These are phyloP conservation scores for Colletotrichum sp. DNA, from an alignment of 2,329 filamentous ascomycete genomes.

Conservation along the genomic window DNA sequence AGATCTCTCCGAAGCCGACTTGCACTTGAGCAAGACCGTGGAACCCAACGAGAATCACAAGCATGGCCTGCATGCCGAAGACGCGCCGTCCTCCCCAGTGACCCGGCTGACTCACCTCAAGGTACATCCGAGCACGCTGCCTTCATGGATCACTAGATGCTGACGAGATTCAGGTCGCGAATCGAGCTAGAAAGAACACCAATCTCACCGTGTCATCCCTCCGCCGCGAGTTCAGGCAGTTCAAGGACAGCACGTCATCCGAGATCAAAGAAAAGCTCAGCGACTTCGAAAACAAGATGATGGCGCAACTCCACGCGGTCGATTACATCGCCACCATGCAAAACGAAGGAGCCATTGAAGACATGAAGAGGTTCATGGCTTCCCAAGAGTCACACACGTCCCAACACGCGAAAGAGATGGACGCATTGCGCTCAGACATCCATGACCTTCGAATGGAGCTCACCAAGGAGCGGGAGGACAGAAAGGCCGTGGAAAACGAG, in stretches of 20 bases:
- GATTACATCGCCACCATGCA: rapidly evolving
- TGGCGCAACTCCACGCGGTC: rapidly evolving
- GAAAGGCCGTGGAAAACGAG: too few relatives aligned
- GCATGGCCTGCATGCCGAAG: rapidly evolving
- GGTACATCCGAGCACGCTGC: too few relatives aligned
- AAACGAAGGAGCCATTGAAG: rapidly evolving
- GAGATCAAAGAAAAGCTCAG: neutral
- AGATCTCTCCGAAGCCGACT: neutral
- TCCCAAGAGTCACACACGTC: too few relatives aligned
- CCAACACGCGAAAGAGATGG: too few relatives aligned
- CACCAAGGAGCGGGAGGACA: too few relatives aligned
- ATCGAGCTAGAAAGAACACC: neutral
- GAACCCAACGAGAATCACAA: rapidly evolving
- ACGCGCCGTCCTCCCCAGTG: neutral
- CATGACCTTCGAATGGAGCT: too few relatives aligned
- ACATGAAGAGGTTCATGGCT: neutral
- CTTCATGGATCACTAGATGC: neutral
- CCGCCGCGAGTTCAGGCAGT: rapidly evolving
- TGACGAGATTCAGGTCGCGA: neutral
- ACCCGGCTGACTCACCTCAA: rapidly evolving
- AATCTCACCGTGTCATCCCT: rapidly evolving
- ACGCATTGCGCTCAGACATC: too few relatives aligned
- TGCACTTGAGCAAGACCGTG: neutral
- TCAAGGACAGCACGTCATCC: neutral
- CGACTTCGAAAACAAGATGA: neutral